Base-by-base conservation (phyloP, 2,329 filamentous ascomycete species). In the Lasiodiplodia citricola region DNA sequence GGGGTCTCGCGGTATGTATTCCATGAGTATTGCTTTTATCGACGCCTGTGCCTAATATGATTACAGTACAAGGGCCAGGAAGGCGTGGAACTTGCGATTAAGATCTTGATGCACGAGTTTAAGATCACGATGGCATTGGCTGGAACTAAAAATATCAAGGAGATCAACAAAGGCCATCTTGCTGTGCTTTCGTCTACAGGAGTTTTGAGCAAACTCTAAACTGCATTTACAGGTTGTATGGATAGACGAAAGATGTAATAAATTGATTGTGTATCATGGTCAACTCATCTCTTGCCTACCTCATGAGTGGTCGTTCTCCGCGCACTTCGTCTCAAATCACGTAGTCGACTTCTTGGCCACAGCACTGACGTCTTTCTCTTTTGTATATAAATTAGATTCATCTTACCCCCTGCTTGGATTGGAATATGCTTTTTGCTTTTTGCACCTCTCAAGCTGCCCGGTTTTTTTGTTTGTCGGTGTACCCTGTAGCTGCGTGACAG, bases 81-180 rank as follows among this genome's bases (percentile, higher is more conserved):
- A 47, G 79, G 79, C 2, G 79, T 80, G 2, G 81, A 82, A 70
- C 71, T 82, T 56, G 83, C 82, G 23, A 68, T 87, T 60, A 81
- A 78, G 51, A 79, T 86, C 28, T 65, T 82, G 28, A 54, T 73
- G 23, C 69, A 75, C 18, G 75, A 77, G 62, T 75, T 77, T 62
- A 74, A 68, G 63, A 70, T 73, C 16, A 75, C 74, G 6, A 78
- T 77, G 75, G 72, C 71, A 4, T 67, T 78, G 31, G 74, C 74
- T 23, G 75, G 76, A 37, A 35, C 31, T 71, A 65, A 69, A 70
- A 54, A 8, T n/a, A 4, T 70, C 18, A 60, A 64, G 13, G 69
- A 70, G 10, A 70, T 70, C 37, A 70, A 62, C 21, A 62, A 64
- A 25, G 54, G 37, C 14, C 66, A 67, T 41, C 41, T 67, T 8